Conservation (phyloP, 2,329 filamentous ascomycete species). For the Sporothrix brasiliensis region DNA sequence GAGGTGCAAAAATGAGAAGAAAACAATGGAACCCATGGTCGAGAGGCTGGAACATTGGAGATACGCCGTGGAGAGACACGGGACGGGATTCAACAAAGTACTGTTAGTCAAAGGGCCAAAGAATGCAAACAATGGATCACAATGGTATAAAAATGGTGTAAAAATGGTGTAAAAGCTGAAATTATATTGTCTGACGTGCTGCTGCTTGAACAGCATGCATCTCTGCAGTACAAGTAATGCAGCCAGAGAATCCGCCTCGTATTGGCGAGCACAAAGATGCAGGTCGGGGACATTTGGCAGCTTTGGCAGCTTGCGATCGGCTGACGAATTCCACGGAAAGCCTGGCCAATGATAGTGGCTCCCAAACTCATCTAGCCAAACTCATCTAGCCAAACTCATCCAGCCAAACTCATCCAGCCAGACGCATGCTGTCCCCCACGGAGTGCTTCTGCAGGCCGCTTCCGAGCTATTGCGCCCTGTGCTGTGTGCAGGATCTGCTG, state of each 20-base stretch:
- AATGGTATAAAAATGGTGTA: background rate
- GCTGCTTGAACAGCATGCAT: background rate
- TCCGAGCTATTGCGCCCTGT: slow-evolving; percentile 1
- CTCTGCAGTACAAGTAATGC: background rate
- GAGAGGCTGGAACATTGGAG: background rate
- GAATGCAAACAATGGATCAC: background rate
- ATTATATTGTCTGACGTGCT: background rate
- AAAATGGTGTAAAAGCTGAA: background rate
- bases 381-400: background rate
- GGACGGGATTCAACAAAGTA: too few relatives aligned
- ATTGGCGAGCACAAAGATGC: slow-evolving; percentile 3
- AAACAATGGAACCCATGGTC: background rate
- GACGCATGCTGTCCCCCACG: background rate
- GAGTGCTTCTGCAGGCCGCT: slow-evolving; percentile 1
- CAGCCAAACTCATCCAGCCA: background rate
- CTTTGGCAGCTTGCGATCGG: background rate
- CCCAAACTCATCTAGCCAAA: background rate
- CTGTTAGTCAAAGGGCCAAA: too few relatives aligned
- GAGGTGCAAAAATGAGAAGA: background rate
- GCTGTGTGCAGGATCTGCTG: background rate
- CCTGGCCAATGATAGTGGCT: background rate
- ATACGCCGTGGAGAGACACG: background rate
- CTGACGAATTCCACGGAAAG: background rate
- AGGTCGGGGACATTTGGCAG: background rate
- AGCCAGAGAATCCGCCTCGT: background rate